A percentile compares a stretch with the other conserved stretches of the same genome.
Evolutionary conservation across 495 filamentous ascomycete species (phyloP).

Genomic region (Astrocystis sublimbata): DNA sequence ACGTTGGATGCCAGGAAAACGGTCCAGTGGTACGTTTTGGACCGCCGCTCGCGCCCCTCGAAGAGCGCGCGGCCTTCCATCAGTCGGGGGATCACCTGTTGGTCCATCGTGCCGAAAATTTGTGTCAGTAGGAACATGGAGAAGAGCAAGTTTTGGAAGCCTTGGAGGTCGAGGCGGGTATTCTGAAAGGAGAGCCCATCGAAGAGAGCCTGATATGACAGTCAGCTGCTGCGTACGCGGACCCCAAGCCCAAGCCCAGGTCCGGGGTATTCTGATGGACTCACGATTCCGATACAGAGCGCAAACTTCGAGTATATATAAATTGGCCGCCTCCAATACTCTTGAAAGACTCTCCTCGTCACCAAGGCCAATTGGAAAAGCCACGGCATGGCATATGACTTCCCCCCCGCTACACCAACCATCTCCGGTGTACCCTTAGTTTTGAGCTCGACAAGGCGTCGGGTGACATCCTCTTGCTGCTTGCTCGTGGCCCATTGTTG

Average conservation of each 20-base stretch:
- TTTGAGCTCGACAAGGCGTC: background rate
- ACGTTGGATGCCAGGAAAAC: conserved; percentile 68
- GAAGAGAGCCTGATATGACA: conserved; percentile 48
- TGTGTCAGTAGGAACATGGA: conserved; percentile 72
- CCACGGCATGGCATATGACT: too few species aligned
- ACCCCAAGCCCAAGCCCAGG: too few species aligned
- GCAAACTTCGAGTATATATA: too few species aligned
- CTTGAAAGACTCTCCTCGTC: too few species aligned
- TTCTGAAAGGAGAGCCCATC: conserved; percentile 66
- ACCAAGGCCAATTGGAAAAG: too few species aligned
- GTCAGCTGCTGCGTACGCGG: too few species aligned
- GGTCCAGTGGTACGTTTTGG: conserved; percentile 71
- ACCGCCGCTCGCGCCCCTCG: conserved; percentile 66
- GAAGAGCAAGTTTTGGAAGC: conserved; percentile 67
- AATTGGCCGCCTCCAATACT: too few species aligned
- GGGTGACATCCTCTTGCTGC: too few species aligned
- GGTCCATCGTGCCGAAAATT: conserved; percentile 60
- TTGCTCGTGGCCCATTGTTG: background rate
- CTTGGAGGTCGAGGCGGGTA: conserved; percentile 55
- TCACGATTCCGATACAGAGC: too few species aligned
- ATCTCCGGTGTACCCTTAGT: too few species aligned
- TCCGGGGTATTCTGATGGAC: too few species aligned
- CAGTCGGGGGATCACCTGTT: conserved; percentile 69
- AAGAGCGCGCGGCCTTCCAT: conserved; percentile 64
- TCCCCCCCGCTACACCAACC: too few species aligned